These are phyloP conservation scores for Cystobasidiopsis lactophilus DNA, from an alignment of 768 basidiomycete species.

Conservation along the genomic window DNA sequence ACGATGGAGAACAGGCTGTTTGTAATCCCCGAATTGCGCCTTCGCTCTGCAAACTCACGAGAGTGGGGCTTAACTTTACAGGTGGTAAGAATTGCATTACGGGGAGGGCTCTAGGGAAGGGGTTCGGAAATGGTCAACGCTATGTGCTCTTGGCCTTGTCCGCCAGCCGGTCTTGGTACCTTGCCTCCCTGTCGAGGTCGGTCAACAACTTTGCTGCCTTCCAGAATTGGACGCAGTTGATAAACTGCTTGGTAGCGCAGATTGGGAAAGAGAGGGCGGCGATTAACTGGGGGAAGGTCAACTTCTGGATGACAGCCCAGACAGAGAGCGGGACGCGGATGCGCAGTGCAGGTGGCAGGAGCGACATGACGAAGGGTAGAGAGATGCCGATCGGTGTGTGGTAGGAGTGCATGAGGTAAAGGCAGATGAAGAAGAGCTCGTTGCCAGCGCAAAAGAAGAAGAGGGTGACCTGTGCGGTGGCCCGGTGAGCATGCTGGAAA, in stretches of 20 bases:
- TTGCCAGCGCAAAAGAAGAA: slow-evolving; percentile 88
- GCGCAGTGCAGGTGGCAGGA: slow-evolving; percentile 12
- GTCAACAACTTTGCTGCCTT: slow-evolving; percentile 38
- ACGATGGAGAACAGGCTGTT: no score
- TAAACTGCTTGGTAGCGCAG: slow-evolving; percentile 62
- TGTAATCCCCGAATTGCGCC: no score
- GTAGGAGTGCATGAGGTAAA: slow-evolving; percentile 68
- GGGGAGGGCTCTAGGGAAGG: no score
- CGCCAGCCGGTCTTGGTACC: no score
- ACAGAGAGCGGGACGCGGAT: slow-evolving; percentile 14
- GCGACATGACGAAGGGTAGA: slow-evolving; percentile 16
- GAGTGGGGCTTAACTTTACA: no score
- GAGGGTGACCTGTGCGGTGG: slow-evolving; percentile 40
- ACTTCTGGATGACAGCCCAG: slow-evolving; percentile 13
- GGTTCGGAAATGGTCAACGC: no score
- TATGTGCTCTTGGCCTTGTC: no score
- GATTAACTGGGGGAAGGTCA: slow-evolving; percentile 58
- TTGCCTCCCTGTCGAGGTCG: background rate
- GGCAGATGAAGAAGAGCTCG: slow-evolving; percentile 80
- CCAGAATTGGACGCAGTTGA: slow-evolving; percentile 93
- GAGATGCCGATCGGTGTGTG: slow-evolving; percentile 41
- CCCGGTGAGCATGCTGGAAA: background rate
- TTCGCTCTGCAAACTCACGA: no score
- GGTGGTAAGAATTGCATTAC: no score
- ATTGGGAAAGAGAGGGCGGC: slow-evolving; percentile 43